Evolutionary conservation across 441 rosid genomes (phyloP).

Genomic region (Bruguiera hainesii): DNA sequence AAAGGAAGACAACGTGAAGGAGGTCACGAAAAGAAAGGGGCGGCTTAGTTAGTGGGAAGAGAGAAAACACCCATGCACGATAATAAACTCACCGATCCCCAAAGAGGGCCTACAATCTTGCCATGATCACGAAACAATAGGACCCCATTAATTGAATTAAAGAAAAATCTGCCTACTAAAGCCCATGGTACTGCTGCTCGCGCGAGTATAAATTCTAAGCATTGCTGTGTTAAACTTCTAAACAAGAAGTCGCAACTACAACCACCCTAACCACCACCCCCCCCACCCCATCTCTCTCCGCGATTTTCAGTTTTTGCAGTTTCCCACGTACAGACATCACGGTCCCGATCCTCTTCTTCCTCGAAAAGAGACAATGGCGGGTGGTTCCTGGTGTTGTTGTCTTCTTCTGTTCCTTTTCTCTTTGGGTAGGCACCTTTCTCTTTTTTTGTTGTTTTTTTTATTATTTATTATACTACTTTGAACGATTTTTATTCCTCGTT

Average conservation of each 20-base stretch:
- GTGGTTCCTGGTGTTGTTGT: conserved; percentile 19
- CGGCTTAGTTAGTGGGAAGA: not conserved
- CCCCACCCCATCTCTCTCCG: not conserved
- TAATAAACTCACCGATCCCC: not conserved
- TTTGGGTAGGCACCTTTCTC: conserved; percentile 20
- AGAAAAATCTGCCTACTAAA: too few species aligned
- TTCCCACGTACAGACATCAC: not conserved
- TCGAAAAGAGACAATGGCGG: conserved; percentile 32
- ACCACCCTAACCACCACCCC: conserved; percentile 15
- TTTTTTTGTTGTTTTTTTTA: too few species aligned
- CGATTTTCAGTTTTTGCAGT: not conserved
- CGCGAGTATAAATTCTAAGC: too few species aligned
- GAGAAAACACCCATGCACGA: not conserved
- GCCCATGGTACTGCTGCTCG: too few species aligned
- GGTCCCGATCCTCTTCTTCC: not conserved
- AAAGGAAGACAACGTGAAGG: not conserved
- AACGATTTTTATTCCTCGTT: too few species aligned
- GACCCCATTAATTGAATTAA: not conserved
- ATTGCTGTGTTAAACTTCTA: too few species aligned
- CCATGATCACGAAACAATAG: not conserved
- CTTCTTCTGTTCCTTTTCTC: conserved; percentile 35
- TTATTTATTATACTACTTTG: not conserved
- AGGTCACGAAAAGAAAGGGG: not conserved
- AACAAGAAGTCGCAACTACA: conserved; percentile 10
- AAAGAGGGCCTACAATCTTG: not conserved